Conservation (phyloP, 1,284 basidiomycete species). For the Cryptococcus maquisensis region DNA sequence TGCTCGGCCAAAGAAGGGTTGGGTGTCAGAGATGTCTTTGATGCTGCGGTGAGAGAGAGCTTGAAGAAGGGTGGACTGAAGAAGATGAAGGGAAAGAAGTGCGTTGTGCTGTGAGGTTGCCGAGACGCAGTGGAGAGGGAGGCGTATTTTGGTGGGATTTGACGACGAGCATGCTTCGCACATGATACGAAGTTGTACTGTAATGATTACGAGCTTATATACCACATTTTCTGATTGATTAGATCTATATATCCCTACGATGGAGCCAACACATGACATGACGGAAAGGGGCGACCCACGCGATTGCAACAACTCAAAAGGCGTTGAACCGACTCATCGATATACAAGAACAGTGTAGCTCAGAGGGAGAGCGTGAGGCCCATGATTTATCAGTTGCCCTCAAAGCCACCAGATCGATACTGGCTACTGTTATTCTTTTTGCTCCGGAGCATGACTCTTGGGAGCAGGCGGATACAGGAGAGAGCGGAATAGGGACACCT, state of each 20-base stretch:
- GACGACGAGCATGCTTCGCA: background rate
- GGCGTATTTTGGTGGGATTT: background rate
- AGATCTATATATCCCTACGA: background rate
- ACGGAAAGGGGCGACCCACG: background rate
- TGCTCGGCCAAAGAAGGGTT: slow-evolving; percentile 88
- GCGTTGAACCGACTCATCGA: too few relatives aligned
- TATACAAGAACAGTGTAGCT: too few relatives aligned
- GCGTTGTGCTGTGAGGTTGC: slow-evolving; percentile 63
- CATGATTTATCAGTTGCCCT: too few relatives aligned
- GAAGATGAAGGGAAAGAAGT: slow-evolving; percentile 70
- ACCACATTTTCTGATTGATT: background rate
- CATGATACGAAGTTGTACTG: background rate
- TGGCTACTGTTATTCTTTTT: too few relatives aligned
- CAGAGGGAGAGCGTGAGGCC: too few relatives aligned
- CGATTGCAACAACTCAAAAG: background rate
- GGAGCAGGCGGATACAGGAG: too few relatives aligned
- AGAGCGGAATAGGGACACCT: too few relatives aligned
- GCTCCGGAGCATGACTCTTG: too few relatives aligned
- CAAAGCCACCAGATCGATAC: too few relatives aligned
- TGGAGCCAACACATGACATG: too few relatives aligned
- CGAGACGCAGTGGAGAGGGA: background rate
- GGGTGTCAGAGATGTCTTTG: slow-evolving; percentile 90
- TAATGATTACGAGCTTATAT: slow-evolving; percentile 1
- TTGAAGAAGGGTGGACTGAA: slow-evolving; percentile 62
- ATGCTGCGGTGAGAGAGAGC: slow-evolving; percentile 81